Conservation (phyloP, 352 stramenopile genomes). For the Aphanomyces cochlioides region DNA sequence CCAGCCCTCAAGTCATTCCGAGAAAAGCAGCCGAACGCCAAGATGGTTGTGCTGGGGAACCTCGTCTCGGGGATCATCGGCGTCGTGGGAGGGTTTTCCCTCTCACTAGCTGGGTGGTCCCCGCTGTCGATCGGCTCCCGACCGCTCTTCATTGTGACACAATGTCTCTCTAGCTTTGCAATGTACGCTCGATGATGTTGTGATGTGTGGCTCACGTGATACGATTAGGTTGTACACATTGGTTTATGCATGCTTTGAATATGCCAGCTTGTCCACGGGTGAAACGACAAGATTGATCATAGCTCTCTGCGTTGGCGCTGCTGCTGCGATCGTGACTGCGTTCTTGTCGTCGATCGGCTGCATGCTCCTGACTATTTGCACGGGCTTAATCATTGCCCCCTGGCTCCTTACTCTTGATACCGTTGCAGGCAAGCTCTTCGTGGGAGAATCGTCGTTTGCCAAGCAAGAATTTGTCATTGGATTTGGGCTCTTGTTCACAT, state of each 20-base stretch:
- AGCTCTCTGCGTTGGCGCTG: conserved; percentile 2
- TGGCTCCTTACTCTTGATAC: conserved; percentile 23
- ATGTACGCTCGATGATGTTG: conserved; percentile 56
- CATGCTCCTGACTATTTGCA: conserved; percentile 10
- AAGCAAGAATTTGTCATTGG: conserved; percentile 30
- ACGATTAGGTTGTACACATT: conserved; percentile 17
- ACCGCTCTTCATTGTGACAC: conserved; percentile 76
- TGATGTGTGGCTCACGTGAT: conserved; percentile 24
- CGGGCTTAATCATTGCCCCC: conserved; percentile 16
- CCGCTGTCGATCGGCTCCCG: conserved; percentile 76
- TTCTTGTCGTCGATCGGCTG: conserved; percentile 14
- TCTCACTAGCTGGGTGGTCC: conserved; percentile 84
- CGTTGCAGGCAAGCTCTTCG: conserved; percentile 15
- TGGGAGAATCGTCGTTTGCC: conserved; percentile 14
- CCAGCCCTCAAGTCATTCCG: conserved; percentile 15
- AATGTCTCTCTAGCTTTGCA: conserved; percentile 76
- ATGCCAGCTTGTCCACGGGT: background rate
- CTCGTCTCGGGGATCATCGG: conserved; percentile 46
- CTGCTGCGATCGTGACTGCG: conserved; percentile 8
- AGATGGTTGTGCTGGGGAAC: conserved; percentile 25
- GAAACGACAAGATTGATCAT: conserved; percentile 1
- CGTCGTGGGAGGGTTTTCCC: conserved; percentile 72
- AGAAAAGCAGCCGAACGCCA: conserved; percentile 25
- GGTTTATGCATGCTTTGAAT: background rate
- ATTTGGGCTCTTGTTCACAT: conserved; percentile 21